These are phyloP conservation scores for Datisca glomerata DNA, from an alignment of 306 rosid species.

Conservation along the genomic window DNA sequence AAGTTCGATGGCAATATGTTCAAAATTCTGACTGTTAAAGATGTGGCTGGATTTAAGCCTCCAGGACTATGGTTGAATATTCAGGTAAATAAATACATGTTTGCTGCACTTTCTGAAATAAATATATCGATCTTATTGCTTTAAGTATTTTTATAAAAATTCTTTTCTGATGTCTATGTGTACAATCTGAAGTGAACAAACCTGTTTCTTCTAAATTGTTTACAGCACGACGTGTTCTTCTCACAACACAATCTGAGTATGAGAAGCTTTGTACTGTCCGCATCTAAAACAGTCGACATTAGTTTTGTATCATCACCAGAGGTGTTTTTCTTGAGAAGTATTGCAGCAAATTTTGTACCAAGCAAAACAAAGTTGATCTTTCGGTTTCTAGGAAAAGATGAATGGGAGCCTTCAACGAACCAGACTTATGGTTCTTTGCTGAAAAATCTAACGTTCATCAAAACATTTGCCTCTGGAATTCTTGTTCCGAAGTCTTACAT, in stretches of 20 bases:
- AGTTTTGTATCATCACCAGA: constrained; percentile 78
- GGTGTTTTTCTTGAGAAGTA: constrained; percentile 54
- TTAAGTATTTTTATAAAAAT: background rate
- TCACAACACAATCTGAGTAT: constrained; percentile 50
- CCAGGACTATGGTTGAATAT: constrained; percentile 67
- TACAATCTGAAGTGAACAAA: background rate
- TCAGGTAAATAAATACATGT: constrained; percentile 62
- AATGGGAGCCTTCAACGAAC: constrained; percentile 49
- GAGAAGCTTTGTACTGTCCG: constrained; percentile 43
- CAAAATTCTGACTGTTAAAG: constrained; percentile 34
- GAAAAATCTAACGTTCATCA: constrained; percentile 60
- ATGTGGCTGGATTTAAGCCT: constrained; percentile 17
- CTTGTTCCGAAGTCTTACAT: constrained; percentile 67
- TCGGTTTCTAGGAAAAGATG: constrained; percentile 33
- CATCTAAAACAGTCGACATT: constrained; percentile 25
- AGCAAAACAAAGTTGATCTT: constrained; percentile 54
- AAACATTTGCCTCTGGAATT: constrained; percentile 84
- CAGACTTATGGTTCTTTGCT: constrained; percentile 57
- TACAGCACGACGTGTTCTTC: constrained; percentile 69
- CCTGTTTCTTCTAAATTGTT: constrained; percentile 11
- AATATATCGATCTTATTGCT: background rate
- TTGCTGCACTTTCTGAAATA: too few relatives aligned
- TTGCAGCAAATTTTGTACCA: constrained; percentile 41
- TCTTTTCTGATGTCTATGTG: background rate
- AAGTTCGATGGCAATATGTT: constrained; percentile 24